phyloP scores from a whole-genome alignment of 495 filamentous ascomycete species.

The Neurospora hispaniola region DNA sequence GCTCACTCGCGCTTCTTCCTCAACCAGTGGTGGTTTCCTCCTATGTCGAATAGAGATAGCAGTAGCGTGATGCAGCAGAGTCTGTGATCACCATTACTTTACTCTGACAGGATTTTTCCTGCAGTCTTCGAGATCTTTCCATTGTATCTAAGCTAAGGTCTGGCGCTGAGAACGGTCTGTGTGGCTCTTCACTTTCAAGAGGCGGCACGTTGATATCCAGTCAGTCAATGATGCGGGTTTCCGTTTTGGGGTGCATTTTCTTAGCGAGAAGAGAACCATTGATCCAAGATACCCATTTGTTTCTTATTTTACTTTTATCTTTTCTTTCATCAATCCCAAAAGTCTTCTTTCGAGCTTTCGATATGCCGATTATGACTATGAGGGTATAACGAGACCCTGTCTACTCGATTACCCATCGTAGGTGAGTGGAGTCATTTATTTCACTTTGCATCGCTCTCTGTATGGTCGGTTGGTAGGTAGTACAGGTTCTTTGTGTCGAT shows the following conservation, averaged over 20 bases:
- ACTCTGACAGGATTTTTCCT: background rate
- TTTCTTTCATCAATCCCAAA: background rate
- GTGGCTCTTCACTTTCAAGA: background rate
- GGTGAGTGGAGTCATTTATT: background rate
- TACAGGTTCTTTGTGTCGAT: background rate
- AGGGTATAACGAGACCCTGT: background rate
- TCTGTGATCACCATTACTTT: background rate
- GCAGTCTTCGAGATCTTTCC: background rate
- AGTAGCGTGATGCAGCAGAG: conserved; percentile 25
- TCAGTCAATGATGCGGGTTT: background rate
- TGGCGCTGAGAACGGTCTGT: background rate
- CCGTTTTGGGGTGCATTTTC: background rate
- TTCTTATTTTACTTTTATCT: background rate
- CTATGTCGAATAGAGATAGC: conserved; percentile 12
- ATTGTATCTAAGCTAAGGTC: background rate
- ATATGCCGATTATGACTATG: background rate
- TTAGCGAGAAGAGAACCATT: background rate
- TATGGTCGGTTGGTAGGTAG: background rate
- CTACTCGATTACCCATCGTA: background rate
- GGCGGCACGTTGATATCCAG: background rate
- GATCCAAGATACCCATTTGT: background rate
- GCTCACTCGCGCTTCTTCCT: background rate
- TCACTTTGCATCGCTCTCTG: background rate
- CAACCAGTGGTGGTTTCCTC: background rate
- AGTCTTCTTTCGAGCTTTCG: background rate